Evolutionary conservation across 2,329 filamentous ascomycete species (phyloP).

Genomic region (Podosphaera aphanis): DNA sequence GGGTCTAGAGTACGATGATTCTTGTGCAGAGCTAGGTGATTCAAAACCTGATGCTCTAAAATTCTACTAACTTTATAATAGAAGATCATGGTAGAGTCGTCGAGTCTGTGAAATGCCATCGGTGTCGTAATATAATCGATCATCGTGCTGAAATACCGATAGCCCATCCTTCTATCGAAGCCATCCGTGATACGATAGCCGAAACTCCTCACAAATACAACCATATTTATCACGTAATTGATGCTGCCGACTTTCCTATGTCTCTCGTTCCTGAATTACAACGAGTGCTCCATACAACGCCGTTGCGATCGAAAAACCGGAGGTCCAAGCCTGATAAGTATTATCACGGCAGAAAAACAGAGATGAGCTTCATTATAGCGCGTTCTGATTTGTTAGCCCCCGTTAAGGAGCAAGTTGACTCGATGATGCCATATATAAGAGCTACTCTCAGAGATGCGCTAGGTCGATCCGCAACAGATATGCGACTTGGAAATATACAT

Average conservation of each 20-base stretch:
- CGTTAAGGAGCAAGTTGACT: slow-evolving; percentile 61
- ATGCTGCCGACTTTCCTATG: slow-evolving; percentile 92
- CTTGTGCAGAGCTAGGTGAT: slow-evolving; percentile 4
- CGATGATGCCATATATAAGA: slow-evolving; percentile 63
- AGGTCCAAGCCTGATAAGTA: slow-evolving; percentile 46
- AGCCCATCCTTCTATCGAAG: slow-evolving; percentile 56
- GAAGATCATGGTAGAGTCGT: slow-evolving; percentile 4
- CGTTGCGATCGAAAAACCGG: slow-evolving; percentile 58
- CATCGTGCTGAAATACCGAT: slow-evolving; percentile 51
- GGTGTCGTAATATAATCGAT: slow-evolving; percentile 65
- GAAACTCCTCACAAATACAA: slow-evolving; percentile 81
- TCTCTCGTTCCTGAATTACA: slow-evolving; percentile 64
- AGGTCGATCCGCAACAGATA: slow-evolving; percentile 37
- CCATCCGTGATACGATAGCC: slow-evolving; percentile 60
- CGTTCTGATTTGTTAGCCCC: slow-evolving; percentile 68
- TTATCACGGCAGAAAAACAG: slow-evolving; percentile 41
- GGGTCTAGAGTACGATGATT: slow-evolving; percentile 5
- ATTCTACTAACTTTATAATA: slow-evolving; percentile 4
- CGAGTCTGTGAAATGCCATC: slow-evolving; percentile 46
- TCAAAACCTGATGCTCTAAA: not conserved
- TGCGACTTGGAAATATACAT: slow-evolving; percentile 70
- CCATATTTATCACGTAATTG: slow-evolving; percentile 83
- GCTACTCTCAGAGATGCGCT: slow-evolving; percentile 57
- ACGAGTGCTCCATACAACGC: slow-evolving; percentile 43
- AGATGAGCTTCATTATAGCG: slow-evolving; percentile 79